Evolutionary conservation across 139 green algal genomes (phyloP), one percentile per base, ranked within the genome.

Genomic region (Auxenochlorella pyrenoidosa): DNA sequence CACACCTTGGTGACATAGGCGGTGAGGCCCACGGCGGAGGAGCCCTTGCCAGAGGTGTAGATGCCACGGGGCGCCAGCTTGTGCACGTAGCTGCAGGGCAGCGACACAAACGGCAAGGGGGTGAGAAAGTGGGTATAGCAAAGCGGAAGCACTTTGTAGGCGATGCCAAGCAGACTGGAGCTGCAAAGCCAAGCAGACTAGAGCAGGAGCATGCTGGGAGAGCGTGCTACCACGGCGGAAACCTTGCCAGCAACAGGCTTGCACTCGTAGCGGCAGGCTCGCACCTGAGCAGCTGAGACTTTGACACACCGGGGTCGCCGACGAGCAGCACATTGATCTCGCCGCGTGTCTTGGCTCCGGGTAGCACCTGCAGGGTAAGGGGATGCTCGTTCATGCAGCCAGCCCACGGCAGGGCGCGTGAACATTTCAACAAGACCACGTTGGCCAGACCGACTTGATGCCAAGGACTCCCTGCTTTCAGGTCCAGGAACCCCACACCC

Each of bases 251-350:
- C 6, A 6, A 18, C 10, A 54, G 6, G 47, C 47, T 18, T 18
- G 47, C 47, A 18, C 28, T 36, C 5, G 28, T 24, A 71, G 30
- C 63, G 36, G 63, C 63, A 71, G 59, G 5, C 63, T 15, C 1
- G 28, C 58, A 88, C 84, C 86, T 75, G 86, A 99, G 92, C 78
- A 99, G 94, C 94, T 99, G 97, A 1, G 95, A 98, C 92, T 99
- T 99, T 87, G 91, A 95, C 43, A 98, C 95, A 51, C 96, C 97
- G 24, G 97, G 97, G 90, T 99, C 97, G 36, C 97, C 97, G 60
- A 98, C 95, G 78, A 99, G 92, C 86, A 99, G 92, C 78, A 99
- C 93, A 91, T 99, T 99, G 88, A 99, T 96, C 83, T 99, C 97
- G 30, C 95, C 95, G 16, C 96, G 92, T 32, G 94, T 88, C 36